Percentiles rank a stretch among this genome's conserved stretches.
Conservation (phyloP, 148 eudicot genomes). For the Chenopodium suecicum region DNA sequence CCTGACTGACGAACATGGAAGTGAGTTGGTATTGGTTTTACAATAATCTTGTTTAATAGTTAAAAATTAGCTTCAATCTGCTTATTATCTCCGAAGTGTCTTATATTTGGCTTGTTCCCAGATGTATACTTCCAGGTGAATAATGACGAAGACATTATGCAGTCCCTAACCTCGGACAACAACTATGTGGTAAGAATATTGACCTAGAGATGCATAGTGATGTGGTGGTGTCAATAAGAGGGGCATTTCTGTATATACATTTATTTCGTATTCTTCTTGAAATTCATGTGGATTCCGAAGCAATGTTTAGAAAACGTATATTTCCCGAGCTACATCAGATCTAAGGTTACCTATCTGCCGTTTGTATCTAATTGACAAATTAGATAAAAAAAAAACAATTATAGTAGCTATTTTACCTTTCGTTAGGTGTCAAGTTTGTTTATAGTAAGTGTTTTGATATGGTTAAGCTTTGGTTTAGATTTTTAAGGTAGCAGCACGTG, state of each 20-base stretch:
- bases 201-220: background rate
- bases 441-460: background rate
- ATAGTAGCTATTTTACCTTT: too few species aligned
- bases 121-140: conserved; percentile 94
- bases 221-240: conserved; percentile 2
- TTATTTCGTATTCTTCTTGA: background rate
- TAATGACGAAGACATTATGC: conserved; percentile 83
- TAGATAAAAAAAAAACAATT: background rate
- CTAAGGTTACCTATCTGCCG: background rate
- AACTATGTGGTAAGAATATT: conserved; percentile 67
- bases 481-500: background rate
- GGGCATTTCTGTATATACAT: background rate
- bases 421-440: too few species aligned
- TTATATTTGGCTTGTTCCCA: conserved; percentile 43
- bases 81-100: conserved; percentile 18
- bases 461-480: background rate
- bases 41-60: background rate
- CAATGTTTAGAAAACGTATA: background rate
- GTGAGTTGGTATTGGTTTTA: conserved; percentile 52
- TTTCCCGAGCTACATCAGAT: background rate
- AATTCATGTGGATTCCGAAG: background rate
- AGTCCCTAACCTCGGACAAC: conserved; percentile 63
- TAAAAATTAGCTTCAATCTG: conserved; percentile 11
- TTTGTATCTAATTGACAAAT: background rate
- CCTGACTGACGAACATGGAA: conserved; percentile 89